Base-by-base conservation (phyloP, 106 monocot genomes). In the Narthecium ossifragum region DNA sequence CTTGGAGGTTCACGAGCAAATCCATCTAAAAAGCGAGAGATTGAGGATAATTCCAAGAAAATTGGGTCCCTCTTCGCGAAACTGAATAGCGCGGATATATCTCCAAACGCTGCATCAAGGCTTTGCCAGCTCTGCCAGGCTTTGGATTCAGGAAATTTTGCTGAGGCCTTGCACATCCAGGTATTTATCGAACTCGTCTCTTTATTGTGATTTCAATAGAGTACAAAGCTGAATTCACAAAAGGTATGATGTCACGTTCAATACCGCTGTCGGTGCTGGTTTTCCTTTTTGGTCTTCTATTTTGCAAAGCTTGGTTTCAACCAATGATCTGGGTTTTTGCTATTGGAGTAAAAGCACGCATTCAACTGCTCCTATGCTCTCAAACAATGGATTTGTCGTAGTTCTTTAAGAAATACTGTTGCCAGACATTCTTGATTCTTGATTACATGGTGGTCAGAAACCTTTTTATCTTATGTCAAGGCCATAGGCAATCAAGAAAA, bases 11-110 rank as follows among this genome's bases (percentile, higher is more conserved):
- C 79, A 11, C 80, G 72, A 47, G 86, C 80, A 55, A 82, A 82
- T 75, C 73, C 79, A 60, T 57, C 86, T 55, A 98, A 81, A 64
- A 98, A 84, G 51, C 68, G 96, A 45, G 96, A 98, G 61, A 87
- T 98, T 36, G 96, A 98, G 17, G 96, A 98, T 50, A 98, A 86
- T 51, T 98, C 96, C 20, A 86, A 61, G 51, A 98, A 87, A 75
- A 90, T 98, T 40, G 96, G 90, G 18, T 65, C 81, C 40, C 60
- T 98, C 17, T 90, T 98, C 67, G 78, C 78, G 28, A 98, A 90
- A 62, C 74, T 90, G 23, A 90, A 84, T 62, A 72, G 70, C 28
- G 80, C 86, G 45, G 96, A 98, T 49, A 81, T 98, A 73, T 98
- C 96, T 60, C 71, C 84, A 13, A 90, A 83, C 70, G 96, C 76